Conservation (phyloP, 345 rosid genomes). For the Jatropha curcas region DNA sequence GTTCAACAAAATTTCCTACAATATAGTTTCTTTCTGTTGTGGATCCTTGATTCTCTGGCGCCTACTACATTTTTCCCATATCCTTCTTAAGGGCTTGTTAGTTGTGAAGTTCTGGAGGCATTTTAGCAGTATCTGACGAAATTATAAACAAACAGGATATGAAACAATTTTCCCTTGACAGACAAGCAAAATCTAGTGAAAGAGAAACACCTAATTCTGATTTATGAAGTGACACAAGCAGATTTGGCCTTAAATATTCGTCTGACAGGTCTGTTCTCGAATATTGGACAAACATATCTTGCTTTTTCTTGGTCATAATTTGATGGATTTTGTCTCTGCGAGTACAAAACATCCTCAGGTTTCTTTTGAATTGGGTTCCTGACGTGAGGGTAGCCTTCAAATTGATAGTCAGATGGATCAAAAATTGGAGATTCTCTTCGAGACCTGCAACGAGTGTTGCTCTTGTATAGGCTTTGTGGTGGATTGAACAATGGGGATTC, state of each 20-base stretch:
- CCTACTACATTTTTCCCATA: neutral
- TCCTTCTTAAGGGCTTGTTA: neutral
- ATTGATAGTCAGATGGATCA: conserved; percentile 55
- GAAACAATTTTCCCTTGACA: neutral
- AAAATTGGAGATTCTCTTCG: conserved; percentile 66
- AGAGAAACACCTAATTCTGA: neutral
- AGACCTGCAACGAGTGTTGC: conserved; percentile 17
- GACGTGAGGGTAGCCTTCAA: conserved; percentile 74
- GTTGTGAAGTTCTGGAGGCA: neutral
- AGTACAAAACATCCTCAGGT: conserved; percentile 30
- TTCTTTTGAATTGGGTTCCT: conserved; percentile 40
- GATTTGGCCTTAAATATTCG: conserved; percentile 50
- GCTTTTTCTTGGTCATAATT: conserved; percentile 20
- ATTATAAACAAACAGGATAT: neutral
- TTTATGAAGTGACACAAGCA: conserved; percentile 51
- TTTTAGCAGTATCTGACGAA: neutral
- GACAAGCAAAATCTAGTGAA: neutral
- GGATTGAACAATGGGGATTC: conserved; percentile 34
- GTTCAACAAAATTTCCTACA: neutral
- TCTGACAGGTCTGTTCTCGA: conserved; percentile 42
- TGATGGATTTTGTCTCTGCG: conserved; percentile 15
- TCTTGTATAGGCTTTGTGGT: conserved; percentile 14
- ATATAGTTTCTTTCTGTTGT: neutral
- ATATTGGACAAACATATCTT: conserved; percentile 41
- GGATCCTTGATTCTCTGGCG: neutral